phyloP scores from a whole-genome alignment of 1,284 basidiomycete genomes.

The Cryptococcus amylolentus region DNA sequence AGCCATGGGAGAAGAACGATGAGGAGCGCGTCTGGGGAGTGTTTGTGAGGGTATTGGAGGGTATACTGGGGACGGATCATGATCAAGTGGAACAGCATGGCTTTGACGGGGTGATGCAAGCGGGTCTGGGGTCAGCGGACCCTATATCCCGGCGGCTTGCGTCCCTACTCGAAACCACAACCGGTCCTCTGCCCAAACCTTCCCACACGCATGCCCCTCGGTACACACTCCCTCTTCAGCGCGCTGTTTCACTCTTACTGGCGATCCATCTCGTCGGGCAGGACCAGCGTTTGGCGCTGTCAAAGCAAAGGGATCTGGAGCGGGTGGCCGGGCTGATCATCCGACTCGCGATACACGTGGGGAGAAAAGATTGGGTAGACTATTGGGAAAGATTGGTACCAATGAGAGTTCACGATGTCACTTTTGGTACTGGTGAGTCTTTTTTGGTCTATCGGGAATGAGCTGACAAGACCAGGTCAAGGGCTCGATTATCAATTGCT shows the following conservation, averaged over 20 bases:
- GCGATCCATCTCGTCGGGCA: slow-evolving; percentile 75
- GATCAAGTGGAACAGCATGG: not conserved
- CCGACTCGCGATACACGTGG: slow-evolving; percentile 58
- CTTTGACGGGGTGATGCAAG: not conserved
- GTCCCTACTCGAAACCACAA: slow-evolving; percentile 43
- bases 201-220: too few species aligned
- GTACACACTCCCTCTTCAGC: too few species aligned
- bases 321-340: slow-evolving; percentile 64
- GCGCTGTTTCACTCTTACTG: slow-evolving; percentile 50
- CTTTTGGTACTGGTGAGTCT: too few species aligned
- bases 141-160: slow-evolving; percentile 50
- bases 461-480: slow-evolving; percentile 1
- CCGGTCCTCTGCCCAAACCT: not conserved
- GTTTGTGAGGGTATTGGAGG: slow-evolving; percentile 9
- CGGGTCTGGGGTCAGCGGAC: slow-evolving; percentile 27
- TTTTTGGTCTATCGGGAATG: too few species aligned
- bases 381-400: slow-evolving; percentile 79
- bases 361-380: slow-evolving; percentile 77
- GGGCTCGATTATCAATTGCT: slow-evolving; percentile 24
- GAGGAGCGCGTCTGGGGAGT: slow-evolving; percentile 8
- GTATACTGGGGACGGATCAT: slow-evolving; percentile 6
- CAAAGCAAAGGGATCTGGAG: slow-evolving; percentile 57
- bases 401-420: slow-evolving; percentile 25
- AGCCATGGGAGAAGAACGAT: slow-evolving; percentile 13
- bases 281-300: slow-evolving; percentile 43